Percentiles rank a stretch among this genome's conserved stretches.
These are phyloP conservation scores for Fusarium sp. DNA, from an alignment of 2,329 filamentous ascomycete species.

Conservation along the genomic window DNA sequence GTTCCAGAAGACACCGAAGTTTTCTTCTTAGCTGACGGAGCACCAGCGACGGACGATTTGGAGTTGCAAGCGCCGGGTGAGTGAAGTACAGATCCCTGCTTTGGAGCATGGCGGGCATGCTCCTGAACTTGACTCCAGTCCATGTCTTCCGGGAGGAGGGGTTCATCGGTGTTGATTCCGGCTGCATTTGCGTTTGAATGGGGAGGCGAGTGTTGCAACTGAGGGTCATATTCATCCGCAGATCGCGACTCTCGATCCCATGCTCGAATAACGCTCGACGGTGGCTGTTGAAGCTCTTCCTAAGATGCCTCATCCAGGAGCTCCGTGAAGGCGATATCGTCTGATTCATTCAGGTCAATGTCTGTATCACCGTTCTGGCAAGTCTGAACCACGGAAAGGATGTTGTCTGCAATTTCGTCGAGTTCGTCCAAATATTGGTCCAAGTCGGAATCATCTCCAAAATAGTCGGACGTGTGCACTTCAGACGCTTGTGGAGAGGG, in stretches of 20 bases:
- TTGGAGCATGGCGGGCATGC: conserved; percentile 10
- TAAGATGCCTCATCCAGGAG: conserved; percentile 17
- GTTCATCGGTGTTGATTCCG: conserved; percentile 8
- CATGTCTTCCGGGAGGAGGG: conserved; percentile 49
- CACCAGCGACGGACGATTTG: background rate
- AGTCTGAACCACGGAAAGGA: background rate
- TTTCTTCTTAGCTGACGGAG: background rate
- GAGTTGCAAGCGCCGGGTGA: background rate
- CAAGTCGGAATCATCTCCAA: conserved; percentile 33
- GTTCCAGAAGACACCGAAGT: background rate
- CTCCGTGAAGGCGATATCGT: conserved; percentile 28
- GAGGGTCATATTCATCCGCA: conserved; percentile 49
- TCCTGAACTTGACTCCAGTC: conserved; percentile 51
- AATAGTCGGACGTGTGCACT: conserved; percentile 20
- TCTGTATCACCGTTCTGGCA: background rate
- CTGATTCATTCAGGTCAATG: conserved; percentile 16
- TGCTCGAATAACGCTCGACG: conserved; percentile 47
- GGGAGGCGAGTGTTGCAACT: conserved; percentile 48
- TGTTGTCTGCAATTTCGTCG: background rate
- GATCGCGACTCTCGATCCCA: conserved; percentile 48
- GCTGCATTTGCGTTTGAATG: background rate
- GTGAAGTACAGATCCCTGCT: background rate
- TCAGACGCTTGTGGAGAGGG: conserved; percentile 1
- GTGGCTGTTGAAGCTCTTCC: conserved; percentile 29
- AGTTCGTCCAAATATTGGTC: conserved; percentile 25